Base-by-base conservation (phyloP, 2,329 filamentous ascomycete species). In the Aspergillus aculeatinus region DNA sequence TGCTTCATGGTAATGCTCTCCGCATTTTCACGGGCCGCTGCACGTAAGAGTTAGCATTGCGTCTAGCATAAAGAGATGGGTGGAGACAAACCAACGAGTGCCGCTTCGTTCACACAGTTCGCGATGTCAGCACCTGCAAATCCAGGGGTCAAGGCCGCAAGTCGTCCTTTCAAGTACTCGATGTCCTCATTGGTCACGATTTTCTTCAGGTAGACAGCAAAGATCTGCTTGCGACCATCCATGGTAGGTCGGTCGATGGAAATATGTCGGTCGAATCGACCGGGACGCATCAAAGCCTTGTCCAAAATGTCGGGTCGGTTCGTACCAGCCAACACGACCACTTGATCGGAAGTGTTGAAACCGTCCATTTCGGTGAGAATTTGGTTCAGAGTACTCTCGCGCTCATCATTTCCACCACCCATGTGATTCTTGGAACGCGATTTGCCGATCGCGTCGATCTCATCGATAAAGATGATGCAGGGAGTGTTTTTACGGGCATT, bases 351-450 rank as follows among this genome's bases (percentile, higher is more conserved):
- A 7, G 94, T 98, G 78, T 97, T 97, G 87, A 98, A 98, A 60
- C 94, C 95, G 74, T 99, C 95, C 95, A 99, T 99, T 77, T 99
- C 95, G 0, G 95, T 99, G 57, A 99, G 82, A 63, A 99, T 98
- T 79, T 99, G 95, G 78, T 99, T 99, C 29, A 99, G 87, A 0
- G 95, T 99, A 51, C 91, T 91, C 79, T 99, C 95, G 63, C 95
- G 89, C 80, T 99, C 95, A 73, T 99, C 95, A 72, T 98, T 98
- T 63, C 95, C 95, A 65, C 94, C 93, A 44, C 90, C 89, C 60
- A 91, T 91, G 65, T 89, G 89, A 39, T 89, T 86, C 73, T 96
- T 96, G 23, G 88, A 83, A 79, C 95, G 87, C 58, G 94, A 90
- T 74, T 93, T 92, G 68, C 95, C 95, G 70, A 99, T 97, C 60